Percentiles rank a stretch among this genome's conserved stretches.
These are phyloP conservation scores for Populus hybrid DNA, from an alignment of 441 rosid genomes.

Conservation along the genomic window DNA sequence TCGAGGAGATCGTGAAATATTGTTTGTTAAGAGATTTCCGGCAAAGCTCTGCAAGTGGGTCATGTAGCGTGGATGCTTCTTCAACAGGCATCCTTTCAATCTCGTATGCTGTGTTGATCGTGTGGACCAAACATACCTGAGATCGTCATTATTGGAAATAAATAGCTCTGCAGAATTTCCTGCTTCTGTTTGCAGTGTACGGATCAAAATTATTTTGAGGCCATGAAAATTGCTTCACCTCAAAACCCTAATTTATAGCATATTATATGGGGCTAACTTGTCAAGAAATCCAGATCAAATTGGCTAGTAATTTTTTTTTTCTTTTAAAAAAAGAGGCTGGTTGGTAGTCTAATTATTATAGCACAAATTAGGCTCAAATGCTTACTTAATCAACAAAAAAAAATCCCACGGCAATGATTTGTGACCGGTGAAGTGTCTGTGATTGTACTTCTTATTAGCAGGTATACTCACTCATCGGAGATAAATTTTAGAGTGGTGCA, in stretches of 20 bases:
- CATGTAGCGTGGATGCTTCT: conserved; percentile 9
- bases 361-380: not conserved
- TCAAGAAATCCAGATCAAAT: too few relatives aligned
- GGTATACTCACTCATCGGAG: too few relatives aligned
- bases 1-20: not conserved
- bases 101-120: not conserved
- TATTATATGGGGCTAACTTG: not conserved
- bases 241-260: not conserved
- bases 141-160: not conserved
- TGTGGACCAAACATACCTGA: not conserved
- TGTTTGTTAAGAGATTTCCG: not conserved
- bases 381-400: too few relatives aligned
- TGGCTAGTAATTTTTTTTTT: too few relatives aligned
- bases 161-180: not conserved
- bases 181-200: not conserved
- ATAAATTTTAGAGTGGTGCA: too few relatives aligned
- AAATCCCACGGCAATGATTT: not conserved
- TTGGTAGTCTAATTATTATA: too few relatives aligned
- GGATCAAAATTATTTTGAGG: not conserved
- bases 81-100: not conserved
- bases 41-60: not conserved
- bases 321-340: too few relatives aligned
- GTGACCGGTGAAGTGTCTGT: not conserved
- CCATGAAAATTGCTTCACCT: not conserved
- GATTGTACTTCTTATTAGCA: not conserved